Evolutionary conservation across 2,329 filamentous ascomycete species (phyloP).

Genomic region (Clonostachys rhizophaga): DNA sequence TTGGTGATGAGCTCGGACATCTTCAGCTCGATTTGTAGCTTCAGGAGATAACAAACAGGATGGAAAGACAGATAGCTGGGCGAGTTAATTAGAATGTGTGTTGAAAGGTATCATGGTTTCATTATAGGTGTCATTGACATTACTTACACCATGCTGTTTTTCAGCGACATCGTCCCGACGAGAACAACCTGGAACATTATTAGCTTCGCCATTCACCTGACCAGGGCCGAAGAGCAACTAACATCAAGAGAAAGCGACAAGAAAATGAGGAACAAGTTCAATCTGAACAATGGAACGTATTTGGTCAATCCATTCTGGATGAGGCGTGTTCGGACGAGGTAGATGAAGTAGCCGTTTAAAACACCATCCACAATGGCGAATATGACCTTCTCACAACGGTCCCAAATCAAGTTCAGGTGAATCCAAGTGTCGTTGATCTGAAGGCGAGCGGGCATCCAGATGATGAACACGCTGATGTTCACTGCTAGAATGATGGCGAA

Average conservation of each 20-base stretch:
- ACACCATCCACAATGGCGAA: constrained; percentile 41
- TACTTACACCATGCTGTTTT: constrained; percentile 15
- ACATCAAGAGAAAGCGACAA: constrained; percentile 9
- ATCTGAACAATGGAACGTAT: constrained; percentile 35
- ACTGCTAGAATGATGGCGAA: constrained; percentile 38
- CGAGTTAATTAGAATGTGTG: too few species aligned
- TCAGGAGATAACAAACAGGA: too few species aligned
- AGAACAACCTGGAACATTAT: constrained; percentile 5
- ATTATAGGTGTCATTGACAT: too few species aligned
- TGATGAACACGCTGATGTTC: constrained; percentile 46
- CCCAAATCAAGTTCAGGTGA: constrained; percentile 43
- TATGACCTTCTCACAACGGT: constrained; percentile 44
- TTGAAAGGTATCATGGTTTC: too few species aligned
- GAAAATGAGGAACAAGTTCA: constrained; percentile 16
- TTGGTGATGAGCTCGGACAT: too few species aligned
- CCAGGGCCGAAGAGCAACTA: background rate
- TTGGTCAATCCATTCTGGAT: constrained; percentile 41
- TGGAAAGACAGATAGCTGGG: too few species aligned
- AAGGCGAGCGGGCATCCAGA: constrained; percentile 48
- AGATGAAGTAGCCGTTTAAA: constrained; percentile 46
- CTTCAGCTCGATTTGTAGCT: too few species aligned
- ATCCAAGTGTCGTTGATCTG: constrained; percentile 33
- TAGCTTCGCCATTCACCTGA: too few species aligned
- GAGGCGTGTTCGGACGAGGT: constrained; percentile 34
- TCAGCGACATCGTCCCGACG: constrained; percentile 18